Conservation (phyloP, 2,329 filamentous ascomycete genomes). For the Lasiodiplodia gonubiensis region DNA sequence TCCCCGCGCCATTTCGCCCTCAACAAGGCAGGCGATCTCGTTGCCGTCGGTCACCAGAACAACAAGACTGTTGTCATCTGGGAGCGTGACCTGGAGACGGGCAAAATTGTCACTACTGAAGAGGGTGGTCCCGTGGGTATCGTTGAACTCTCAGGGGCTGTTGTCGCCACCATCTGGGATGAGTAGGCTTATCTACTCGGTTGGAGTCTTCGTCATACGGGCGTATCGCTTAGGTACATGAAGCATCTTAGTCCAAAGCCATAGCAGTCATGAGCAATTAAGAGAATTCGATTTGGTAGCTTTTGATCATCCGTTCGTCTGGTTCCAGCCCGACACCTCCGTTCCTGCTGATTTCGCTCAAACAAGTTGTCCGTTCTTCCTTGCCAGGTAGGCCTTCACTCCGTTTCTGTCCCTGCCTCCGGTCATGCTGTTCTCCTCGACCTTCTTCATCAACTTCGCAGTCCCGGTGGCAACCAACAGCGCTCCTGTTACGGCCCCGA, state of each 20-base stretch:
- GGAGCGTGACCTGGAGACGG: constrained; percentile 63
- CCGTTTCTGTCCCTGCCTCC: constrained; percentile 13
- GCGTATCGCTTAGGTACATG: neutral
- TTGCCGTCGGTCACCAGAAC: constrained; percentile 70
- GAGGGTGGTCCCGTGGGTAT: constrained; percentile 50
- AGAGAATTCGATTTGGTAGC: no score
- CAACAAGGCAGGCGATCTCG: constrained; percentile 66
- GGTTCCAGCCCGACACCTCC: neutral
- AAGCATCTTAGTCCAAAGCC: no score
- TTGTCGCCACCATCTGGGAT: constrained; percentile 46
- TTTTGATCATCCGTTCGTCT: neutral
- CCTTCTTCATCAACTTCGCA: neutral
- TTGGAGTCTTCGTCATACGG: neutral
- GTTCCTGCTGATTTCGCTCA: neutral
- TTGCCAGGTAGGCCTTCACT: constrained; percentile 5
- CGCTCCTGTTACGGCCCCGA: neutral
- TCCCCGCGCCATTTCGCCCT: constrained; percentile 72
- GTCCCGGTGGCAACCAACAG: constrained; percentile 1
- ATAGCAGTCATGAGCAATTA: no score
- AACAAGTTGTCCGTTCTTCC: constrained; percentile 3
- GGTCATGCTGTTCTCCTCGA: neutral
- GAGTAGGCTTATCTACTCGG: constrained; percentile 28
- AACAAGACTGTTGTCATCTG: constrained; percentile 67
- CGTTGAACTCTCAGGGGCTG: constrained; percentile 37
- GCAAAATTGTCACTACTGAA: constrained; percentile 59